Evolutionary conservation across 805 yeast genomes (phyloP).

Genomic region (Metschnikowia vanudenii): DNA sequence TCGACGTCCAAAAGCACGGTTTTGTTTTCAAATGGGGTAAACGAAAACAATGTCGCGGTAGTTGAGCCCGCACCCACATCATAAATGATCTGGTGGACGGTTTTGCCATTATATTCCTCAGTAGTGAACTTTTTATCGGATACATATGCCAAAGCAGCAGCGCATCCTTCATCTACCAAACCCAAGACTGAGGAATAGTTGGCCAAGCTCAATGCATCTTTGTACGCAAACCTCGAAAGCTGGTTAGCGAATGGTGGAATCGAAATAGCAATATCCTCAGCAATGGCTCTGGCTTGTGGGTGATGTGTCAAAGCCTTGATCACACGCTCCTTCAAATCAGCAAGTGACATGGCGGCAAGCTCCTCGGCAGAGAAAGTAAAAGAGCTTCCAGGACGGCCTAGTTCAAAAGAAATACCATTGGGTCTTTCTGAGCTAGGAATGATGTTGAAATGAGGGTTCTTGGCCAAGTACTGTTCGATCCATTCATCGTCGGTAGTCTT

Average conservation of each 20-base stretch:
- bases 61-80: slow-evolving; percentile 95
- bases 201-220: slow-evolving; percentile 71
- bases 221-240: slow-evolving; percentile 65
- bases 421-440: slow-evolving; percentile 37
- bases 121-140: slow-evolving; percentile 44
- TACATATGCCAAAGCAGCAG: slow-evolving; percentile 82
- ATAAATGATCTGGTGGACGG: slow-evolving; percentile 66
- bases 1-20: slow-evolving; percentile 56
- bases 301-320: slow-evolving; percentile 52
- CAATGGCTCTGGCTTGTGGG: slow-evolving; percentile 46
- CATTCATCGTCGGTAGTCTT: slow-evolving; percentile 47
- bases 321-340: slow-evolving; percentile 65
- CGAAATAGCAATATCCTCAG: slow-evolving; percentile 69
- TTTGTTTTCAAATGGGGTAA: slow-evolving; percentile 44
- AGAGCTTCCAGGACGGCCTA: slow-evolving; percentile 33
- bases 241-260: slow-evolving; percentile 71
- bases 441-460: slow-evolving; percentile 62
- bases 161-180: slow-evolving; percentile 87
- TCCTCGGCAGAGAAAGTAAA: slow-evolving; percentile 62
- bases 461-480: slow-evolving; percentile 45
- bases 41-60: slow-evolving; percentile 77
- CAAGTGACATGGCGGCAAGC: slow-evolving; percentile 76
- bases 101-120: slow-evolving; percentile 34
- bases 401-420: slow-evolving; percentile 57
- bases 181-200: slow-evolving; percentile 58